These are phyloP conservation scores for Trametes cinnabarina DNA, from an alignment of 768 basidiomycete species.

Conservation along the genomic window DNA sequence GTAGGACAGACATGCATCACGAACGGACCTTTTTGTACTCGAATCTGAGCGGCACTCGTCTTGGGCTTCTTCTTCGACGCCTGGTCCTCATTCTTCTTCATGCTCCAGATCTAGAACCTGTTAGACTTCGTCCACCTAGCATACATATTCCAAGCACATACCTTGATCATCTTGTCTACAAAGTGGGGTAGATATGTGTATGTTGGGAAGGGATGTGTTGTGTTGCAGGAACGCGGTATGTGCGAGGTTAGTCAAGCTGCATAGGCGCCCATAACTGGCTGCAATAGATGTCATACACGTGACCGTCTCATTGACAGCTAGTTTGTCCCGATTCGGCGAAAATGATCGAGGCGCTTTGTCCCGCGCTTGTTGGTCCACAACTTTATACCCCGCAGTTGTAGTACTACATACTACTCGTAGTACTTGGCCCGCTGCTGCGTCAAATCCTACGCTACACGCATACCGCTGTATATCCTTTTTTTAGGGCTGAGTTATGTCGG, in stretches of 20 bases:
- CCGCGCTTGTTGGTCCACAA: background rate
- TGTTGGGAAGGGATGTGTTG: background rate
- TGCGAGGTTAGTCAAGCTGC: slow-evolving; percentile 16
- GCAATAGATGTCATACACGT: slow-evolving; percentile 6
- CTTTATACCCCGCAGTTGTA: background rate
- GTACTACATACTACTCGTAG: no score
- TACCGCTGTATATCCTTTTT: no score
- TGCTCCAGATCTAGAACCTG: slow-evolving; percentile 83
- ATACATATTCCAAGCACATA: background rate
- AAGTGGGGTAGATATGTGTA: background rate
- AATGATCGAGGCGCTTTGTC: background rate
- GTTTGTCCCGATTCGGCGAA: slow-evolving; percentile 2
- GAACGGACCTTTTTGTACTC: slow-evolving; percentile 93
- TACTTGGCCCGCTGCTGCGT: no score
- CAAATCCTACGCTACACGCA: no score
- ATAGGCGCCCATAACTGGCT: slow-evolving; percentile 7
- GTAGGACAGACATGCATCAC: background rate
- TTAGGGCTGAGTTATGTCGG: slow-evolving; percentile 28
- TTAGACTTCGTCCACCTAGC: background rate
- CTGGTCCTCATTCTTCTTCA: slow-evolving; percentile 99
- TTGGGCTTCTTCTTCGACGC: slow-evolving; percentile 98
- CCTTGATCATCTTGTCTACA: slow-evolving; percentile 20
- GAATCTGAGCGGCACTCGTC: slow-evolving; percentile 96
- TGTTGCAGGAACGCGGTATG: slow-evolving; percentile 6
- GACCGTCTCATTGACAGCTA: background rate